These are phyloP conservation scores for Coemansia sp. DNA, from an alignment of 192 early-diverging fungal species.

Conservation along the genomic window DNA sequence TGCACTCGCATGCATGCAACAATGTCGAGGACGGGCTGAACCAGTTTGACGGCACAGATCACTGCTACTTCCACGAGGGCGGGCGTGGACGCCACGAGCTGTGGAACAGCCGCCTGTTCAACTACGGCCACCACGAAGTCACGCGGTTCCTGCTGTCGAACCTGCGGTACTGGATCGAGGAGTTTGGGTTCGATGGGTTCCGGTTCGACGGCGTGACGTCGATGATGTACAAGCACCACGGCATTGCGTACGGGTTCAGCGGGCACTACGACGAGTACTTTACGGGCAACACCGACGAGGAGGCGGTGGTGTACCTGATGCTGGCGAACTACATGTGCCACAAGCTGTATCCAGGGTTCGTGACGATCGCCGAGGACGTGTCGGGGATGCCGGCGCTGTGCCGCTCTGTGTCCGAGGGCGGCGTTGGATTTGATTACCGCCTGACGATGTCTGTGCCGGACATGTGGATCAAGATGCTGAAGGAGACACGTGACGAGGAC, in stretches of 20 bases:
- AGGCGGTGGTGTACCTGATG: conserved; percentile 88
- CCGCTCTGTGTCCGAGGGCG: conserved; percentile 75
- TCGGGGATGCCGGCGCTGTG: conserved; percentile 99
- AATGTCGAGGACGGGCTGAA: conserved; percentile 95
- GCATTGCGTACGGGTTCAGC: conserved; percentile 88
- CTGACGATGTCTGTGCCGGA: conserved; percentile 96
- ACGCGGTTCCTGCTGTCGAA: conserved; percentile 94
- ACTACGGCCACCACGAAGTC: conserved; percentile 90
- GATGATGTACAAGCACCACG: conserved; percentile 96
- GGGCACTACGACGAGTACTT: conserved; percentile 96
- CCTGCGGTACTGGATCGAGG: conserved; percentile 88
- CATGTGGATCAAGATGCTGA: conserved; percentile 99
- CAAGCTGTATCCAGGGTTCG: conserved; percentile 69
- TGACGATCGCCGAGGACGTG: conserved; percentile 97
- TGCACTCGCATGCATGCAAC: conserved; percentile 95
- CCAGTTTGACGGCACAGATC: conserved; percentile 92
- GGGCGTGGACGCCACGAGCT: conserved; percentile 81
- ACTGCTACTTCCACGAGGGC: conserved; percentile 95
- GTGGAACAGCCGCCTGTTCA: conserved; percentile 94
- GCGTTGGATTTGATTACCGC: conserved; percentile 95
- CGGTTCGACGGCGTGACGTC: conserved; percentile 97
- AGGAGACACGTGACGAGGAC: conserved; percentile 86
- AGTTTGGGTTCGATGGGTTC: conserved; percentile 93
- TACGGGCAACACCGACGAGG: conserved; percentile 70
- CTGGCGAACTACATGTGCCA: conserved; percentile 85